Conservation (phyloP, 345 rosid species). For the Lagerstroemia speciosa region DNA sequence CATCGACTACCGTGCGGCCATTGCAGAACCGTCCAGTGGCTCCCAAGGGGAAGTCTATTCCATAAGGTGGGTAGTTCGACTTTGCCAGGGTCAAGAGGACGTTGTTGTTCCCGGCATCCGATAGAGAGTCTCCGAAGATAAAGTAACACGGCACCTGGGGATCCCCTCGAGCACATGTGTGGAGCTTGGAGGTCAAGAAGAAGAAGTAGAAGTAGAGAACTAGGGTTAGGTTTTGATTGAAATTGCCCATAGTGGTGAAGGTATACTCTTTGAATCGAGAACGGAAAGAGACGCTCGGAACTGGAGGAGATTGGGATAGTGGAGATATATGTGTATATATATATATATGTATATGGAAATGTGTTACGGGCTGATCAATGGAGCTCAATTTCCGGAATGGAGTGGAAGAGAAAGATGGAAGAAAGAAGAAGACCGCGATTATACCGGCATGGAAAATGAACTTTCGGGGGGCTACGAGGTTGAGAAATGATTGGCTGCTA, state of each 20-base stretch:
- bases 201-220: background rate
- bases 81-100: constrained; percentile 22
- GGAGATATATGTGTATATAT: too few species aligned
- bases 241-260: background rate
- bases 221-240: background rate
- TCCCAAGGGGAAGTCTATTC: constrained; percentile 28
- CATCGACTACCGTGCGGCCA: constrained; percentile 22
- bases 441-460: background rate
- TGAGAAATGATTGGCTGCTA: background rate
- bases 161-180: background rate
- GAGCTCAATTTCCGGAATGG: background rate
- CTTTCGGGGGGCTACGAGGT: background rate
- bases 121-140: constrained; percentile 34
- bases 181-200: background rate
- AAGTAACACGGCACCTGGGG: constrained; percentile 22
- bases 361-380: background rate
- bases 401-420: background rate
- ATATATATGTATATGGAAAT: background rate
- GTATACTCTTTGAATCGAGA: background rate
- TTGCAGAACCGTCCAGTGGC: constrained; percentile 32
- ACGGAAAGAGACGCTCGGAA: background rate
- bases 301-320: background rate
- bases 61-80: constrained; percentile 27
- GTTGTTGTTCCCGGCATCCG: constrained; percentile 34
- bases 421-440: background rate